Conservation (phyloP, 306 rosid genomes). For the Quercus glauca region DNA sequence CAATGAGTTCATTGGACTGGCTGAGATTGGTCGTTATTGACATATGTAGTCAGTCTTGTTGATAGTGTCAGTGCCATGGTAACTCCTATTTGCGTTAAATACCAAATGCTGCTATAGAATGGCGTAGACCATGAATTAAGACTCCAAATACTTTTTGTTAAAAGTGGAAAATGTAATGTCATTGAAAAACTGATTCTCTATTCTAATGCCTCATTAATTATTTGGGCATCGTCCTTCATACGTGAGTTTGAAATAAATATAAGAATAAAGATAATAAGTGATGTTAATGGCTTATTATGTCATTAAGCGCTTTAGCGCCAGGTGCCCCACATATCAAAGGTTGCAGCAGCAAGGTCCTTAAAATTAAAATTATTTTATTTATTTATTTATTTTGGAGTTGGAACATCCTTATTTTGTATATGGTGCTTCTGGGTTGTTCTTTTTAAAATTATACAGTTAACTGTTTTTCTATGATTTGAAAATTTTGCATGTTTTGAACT, state of each 20-base stretch:
- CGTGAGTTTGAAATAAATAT: not conserved
- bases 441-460: not conserved
- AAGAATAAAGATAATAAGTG: not conserved
- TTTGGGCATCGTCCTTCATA: not conserved
- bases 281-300: not conserved
- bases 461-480: not conserved
- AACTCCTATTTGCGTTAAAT: not conserved
- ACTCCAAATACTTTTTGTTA: not conserved
- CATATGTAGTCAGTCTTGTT: not conserved
- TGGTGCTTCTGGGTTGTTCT: not conserved
- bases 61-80: not conserved
- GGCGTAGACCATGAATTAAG: not conserved
- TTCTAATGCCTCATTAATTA: not conserved
- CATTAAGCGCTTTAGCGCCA: not conserved
- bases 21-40: not conserved
- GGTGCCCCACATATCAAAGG: not conserved
- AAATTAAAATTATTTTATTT: not conserved
- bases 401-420: not conserved
- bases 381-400: not conserved
- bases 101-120: not conserved
- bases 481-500: slow-evolving; percentile 26
- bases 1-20: not conserved
- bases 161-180: not conserved
- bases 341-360: not conserved
- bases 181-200: not conserved